Conservation (phyloP, 2,329 filamentous ascomycete genomes). For the Aureobasidium subglaciale region DNA sequence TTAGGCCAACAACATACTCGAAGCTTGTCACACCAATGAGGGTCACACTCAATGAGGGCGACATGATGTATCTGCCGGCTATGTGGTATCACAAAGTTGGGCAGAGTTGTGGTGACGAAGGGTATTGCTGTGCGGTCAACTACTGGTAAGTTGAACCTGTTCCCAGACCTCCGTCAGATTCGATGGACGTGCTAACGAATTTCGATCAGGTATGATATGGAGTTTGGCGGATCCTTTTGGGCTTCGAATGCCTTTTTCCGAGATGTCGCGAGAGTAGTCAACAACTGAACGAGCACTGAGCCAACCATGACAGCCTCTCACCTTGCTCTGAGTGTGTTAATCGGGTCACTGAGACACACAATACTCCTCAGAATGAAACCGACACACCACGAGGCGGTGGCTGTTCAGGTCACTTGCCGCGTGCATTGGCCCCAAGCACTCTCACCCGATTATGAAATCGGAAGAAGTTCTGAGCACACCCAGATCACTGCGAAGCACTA, state of each 20-base stretch:
- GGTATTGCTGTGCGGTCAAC: slow-evolving; percentile 70
- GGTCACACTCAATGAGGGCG: slow-evolving; percentile 64
- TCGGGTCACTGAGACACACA: no score
- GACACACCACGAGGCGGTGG: no score
- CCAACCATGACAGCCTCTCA: no score
- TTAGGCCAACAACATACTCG: slow-evolving; percentile 52
- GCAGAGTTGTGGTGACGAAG: slow-evolving; percentile 61
- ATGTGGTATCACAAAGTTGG: slow-evolving; percentile 83
- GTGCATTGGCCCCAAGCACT: no score
- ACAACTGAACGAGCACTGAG: background rate
- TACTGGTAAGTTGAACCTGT: slow-evolving; percentile 53
- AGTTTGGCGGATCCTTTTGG: slow-evolving; percentile 64
- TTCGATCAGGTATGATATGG: slow-evolving; percentile 66
- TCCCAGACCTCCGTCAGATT: background rate
- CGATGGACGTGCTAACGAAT: background rate
- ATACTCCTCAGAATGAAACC: no score
- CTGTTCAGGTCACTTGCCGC: no score
- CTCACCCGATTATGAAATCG: no score
- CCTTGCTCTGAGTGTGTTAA: no score
- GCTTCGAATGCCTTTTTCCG: slow-evolving; percentile 48
- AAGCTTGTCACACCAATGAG: slow-evolving; percentile 52
- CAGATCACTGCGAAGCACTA: no score
- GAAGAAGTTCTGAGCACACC: no score
- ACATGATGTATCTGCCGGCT: slow-evolving; percentile 75
- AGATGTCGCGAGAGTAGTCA: slow-evolving; percentile 17